Conservation (phyloP, 73 alveolate genomes). For the Paramecium pentaurelia region DNA sequence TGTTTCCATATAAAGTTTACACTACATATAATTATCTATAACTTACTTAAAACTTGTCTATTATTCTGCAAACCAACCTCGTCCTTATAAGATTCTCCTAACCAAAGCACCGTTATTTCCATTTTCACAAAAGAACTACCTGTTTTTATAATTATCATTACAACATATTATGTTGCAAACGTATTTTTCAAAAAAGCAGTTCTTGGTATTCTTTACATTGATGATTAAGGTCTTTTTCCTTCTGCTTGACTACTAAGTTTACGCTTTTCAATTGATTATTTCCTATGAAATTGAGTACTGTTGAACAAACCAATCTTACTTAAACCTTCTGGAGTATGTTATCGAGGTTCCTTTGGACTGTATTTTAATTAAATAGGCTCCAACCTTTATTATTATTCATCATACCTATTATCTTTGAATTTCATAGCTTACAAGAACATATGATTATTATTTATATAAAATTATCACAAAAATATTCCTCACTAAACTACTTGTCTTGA, state of each 20-base stretch:
- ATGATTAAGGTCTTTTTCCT: slow-evolving; percentile 5
- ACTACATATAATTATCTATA: not conserved
- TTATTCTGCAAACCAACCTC: slow-evolving; percentile 44
- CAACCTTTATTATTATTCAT: not conserved
- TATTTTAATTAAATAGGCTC: not conserved
- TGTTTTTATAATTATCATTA: not conserved
- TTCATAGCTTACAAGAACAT: not conserved
- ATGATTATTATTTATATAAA: not conserved
- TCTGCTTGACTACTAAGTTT: not conserved
- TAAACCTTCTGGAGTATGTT: slow-evolving; percentile 3
- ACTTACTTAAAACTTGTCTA: slow-evolving; percentile 29
- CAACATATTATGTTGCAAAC: not conserved
- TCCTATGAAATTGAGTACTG: slow-evolving; percentile 8
- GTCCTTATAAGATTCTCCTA: not conserved
- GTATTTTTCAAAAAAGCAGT: not conserved
- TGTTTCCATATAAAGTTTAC: slow-evolving; percentile 34
- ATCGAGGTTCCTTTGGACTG: slow-evolving; percentile 24
- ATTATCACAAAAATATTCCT: not conserved
- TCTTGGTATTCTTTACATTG: not conserved
- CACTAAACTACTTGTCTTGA: not conserved
- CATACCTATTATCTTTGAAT: slow-evolving; percentile 4
- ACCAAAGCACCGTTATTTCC: slow-evolving; percentile 43
- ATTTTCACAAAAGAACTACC: slow-evolving; percentile 37
- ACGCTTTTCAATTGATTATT: not conserved
- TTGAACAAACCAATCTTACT: not conserved